These are phyloP conservation scores for Acanthamoeba lugdunensis DNA, from an alignment of 208 protist genomes.

Conservation along the genomic window DNA sequence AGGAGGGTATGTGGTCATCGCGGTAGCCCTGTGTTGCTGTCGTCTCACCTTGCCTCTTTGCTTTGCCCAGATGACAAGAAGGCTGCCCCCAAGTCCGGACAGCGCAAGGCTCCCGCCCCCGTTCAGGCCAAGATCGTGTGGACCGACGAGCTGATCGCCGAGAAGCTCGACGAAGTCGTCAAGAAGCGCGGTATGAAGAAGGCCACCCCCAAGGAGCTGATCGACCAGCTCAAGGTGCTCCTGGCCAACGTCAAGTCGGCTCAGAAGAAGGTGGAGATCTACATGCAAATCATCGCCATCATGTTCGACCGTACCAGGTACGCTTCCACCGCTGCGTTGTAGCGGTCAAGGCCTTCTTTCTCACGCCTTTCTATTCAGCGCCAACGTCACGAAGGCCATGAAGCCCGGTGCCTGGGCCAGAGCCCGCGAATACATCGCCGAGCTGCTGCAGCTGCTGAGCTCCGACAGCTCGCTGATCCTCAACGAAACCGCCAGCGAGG, in stretches of 20 bases:
- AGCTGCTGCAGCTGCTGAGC: conserved; percentile 32
- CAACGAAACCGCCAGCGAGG: conserved; percentile 34
- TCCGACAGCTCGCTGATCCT: conserved; percentile 29
- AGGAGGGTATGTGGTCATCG: background rate
- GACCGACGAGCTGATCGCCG: conserved; percentile 42
- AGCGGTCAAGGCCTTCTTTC: background rate
- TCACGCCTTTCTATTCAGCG: background rate
- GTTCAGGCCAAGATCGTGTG: conserved; percentile 39
- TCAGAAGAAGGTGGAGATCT: conserved; percentile 68
- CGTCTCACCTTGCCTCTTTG: background rate
- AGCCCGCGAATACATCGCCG: background rate
- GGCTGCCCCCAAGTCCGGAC: background rate
- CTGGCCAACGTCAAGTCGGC: conserved; percentile 51
- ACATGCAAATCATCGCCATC: conserved; percentile 53
- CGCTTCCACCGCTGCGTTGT: background rate
- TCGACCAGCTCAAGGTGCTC: conserved; percentile 58
- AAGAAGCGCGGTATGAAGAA: conserved; percentile 68
- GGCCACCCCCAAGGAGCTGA: conserved; percentile 47
- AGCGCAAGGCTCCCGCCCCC: background rate
- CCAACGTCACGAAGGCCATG: conserved; percentile 71
- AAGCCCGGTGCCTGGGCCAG: conserved; percentile 4
- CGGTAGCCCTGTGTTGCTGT: background rate
- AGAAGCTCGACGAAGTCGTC: conserved; percentile 61
- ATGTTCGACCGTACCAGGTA: conserved; percentile 66
- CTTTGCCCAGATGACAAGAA: background rate